A percentile compares a stretch with the other conserved stretches of the same genome.
These are phyloP conservation scores for Puccinia hordei DNA, from an alignment of 1,284 basidiomycete genomes.

Conservation along the genomic window DNA sequence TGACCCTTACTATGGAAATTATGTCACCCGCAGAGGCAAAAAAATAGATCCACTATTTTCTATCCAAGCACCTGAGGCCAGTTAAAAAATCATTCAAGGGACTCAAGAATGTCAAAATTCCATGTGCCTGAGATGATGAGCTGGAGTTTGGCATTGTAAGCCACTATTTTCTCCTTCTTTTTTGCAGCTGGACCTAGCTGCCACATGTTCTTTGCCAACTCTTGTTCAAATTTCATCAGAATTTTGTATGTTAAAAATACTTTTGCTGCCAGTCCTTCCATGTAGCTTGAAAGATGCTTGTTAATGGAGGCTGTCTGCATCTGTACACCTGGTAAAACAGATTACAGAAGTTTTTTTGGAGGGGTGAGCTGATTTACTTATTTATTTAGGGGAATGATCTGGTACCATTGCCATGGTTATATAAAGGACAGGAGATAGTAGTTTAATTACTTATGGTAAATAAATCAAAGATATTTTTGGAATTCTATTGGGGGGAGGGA, in stretches of 20 bases:
- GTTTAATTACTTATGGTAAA: constrained; percentile 55
- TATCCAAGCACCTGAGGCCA: no score
- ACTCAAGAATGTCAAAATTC: no score
- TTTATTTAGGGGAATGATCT: background rate
- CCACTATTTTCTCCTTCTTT: constrained; percentile 86
- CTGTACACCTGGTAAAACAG: background rate
- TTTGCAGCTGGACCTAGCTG: constrained; percentile 68
- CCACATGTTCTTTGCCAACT: constrained; percentile 70
- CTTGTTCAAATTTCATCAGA: constrained; percentile 86
- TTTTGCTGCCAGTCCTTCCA: constrained; percentile 94
- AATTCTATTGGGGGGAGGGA: constrained; percentile 83
- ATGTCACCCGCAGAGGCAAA: no score
- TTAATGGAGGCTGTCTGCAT: constrained; percentile 77
- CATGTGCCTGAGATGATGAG: no score
- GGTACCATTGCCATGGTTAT: no score
- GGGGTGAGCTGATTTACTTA: background rate
- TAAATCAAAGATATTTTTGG: constrained; percentile 91
- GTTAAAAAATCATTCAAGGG: no score
- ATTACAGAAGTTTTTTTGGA: background rate
- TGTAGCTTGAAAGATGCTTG: constrained; percentile 84
- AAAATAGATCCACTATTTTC: no score
- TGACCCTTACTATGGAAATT: no score
- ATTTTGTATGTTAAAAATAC: constrained; percentile 99
- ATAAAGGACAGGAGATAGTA: background rate
- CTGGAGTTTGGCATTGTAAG: constrained; percentile 92